Percentiles rank a stretch among this genome's conserved stretches.
Conservation (phyloP, 73 alveolate genomes). For the Tetrahymena borealis region DNA sequence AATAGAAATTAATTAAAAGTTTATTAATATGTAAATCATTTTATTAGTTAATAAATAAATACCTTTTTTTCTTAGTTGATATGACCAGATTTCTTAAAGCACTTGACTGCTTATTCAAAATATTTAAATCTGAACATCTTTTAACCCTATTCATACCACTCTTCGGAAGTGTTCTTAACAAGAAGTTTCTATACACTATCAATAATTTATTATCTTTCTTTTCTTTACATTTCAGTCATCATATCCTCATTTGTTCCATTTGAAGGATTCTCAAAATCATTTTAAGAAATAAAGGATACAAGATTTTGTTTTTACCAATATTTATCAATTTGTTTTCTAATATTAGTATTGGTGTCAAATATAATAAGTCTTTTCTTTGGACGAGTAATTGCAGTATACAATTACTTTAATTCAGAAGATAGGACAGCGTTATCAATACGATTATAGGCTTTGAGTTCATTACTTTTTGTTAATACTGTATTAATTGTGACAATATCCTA, state of each 20-base stretch:
- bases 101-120: constrained; percentile 46
- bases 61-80: constrained; percentile 15
- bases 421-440: neutral
- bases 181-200: constrained; percentile 5
- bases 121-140: constrained; percentile 40
- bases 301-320: constrained; percentile 21
- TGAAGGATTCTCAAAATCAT: neutral
- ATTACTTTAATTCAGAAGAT: constrained; percentile 43
- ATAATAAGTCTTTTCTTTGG: constrained; percentile 50
- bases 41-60: constrained; percentile 35
- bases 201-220: neutral
- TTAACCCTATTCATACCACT: constrained; percentile 45
- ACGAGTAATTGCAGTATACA: constrained; percentile 58
- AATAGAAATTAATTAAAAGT: too few relatives aligned
- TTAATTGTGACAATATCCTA: neutral
- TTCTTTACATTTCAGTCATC: neutral
- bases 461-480: neutral
- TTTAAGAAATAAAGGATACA: constrained; percentile 8
- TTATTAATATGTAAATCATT: constrained; percentile 38
- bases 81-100: constrained; percentile 57
- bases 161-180: constrained; percentile 8
- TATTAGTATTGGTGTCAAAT: constrained; percentile 22
- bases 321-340: constrained; percentile 6
- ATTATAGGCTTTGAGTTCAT: neutral
- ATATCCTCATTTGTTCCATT: neutral